Conservation (phyloP, 495 filamentous ascomycete species). For the Oleoguttula mirabilis region DNA sequence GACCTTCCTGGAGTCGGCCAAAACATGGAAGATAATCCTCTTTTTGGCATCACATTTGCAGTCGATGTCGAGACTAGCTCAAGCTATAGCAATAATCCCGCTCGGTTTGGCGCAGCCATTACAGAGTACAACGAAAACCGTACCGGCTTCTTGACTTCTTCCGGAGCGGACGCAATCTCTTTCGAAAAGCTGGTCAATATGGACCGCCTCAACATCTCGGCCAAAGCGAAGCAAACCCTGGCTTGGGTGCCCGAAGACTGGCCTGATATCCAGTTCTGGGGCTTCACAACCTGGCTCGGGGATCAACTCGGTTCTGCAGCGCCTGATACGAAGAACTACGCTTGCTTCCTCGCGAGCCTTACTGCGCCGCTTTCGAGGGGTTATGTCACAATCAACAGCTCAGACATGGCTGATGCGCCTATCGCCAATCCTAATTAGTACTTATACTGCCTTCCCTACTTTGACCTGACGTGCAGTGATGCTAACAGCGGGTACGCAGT, state of each 20-base stretch:
- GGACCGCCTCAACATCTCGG: neutral
- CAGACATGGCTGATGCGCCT: conserved; percentile 34
- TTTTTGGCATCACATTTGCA: conserved; percentile 9
- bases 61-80: conserved; percentile 13
- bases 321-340: conserved; percentile 29
- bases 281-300: neutral
- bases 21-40: conserved; percentile 25
- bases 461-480: no score
- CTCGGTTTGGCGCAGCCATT: neutral
- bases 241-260: conserved; percentile 2
- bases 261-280: conserved; percentile 5
- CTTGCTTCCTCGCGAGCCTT: conserved; percentile 32
- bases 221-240: neutral
- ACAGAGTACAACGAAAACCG: conserved; percentile 2
- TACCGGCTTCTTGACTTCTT: conserved; percentile 2
- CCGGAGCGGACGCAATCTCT: neutral
- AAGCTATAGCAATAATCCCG: conserved; percentile 1
- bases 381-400: conserved; percentile 39
- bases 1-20: conserved; percentile 34
- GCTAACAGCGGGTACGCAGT: no score
- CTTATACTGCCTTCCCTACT: no score
- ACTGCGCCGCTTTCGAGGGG: conserved; percentile 40
- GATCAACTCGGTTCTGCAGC: no score
- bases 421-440: conserved; percentile 43
- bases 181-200: conserved; percentile 2